Evolutionary conservation across 495 filamentous ascomycete genomes (phyloP), one percentile per base, ranked within the genome.

Genomic region (Barbatosphaeria neglecta): DNA sequence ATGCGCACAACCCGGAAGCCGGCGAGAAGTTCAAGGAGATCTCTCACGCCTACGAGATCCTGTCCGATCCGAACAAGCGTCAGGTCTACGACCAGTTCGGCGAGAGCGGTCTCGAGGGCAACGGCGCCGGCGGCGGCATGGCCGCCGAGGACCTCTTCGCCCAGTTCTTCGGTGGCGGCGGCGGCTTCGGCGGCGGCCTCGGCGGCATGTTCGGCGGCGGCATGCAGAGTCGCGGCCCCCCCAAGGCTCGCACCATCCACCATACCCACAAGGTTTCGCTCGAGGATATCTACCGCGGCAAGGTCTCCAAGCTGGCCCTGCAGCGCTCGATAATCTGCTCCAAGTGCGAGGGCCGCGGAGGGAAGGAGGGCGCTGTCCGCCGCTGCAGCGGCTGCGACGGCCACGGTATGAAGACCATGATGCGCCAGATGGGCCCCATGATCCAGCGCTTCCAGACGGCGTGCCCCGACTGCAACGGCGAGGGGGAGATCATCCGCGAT

Each of bases 351-450:
- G 92, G 92, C 39, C 87, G 90, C 52, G 92, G 92, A 60, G 93
- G 93, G 35, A 97, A 97, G 71, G 92, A 99, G 47, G 92, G 92
- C 49, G 86, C 93, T 15, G 90, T 97, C 55, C 87, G 86, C 70
- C 84, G 83, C 52, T 99, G 92, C 71, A 59, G 78, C 23, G 83
- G 84, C 50, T 99, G 92, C 65, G 87, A 93, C 50, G 92, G 92
- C 56, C 76, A 81, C 50, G 93, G 92, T 67, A 93, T 95, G 86
- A 97, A 97, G 82, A 95, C 85, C 18, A 97, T 99, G 90, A 96
- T 97, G 92, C 86, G 92, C 57, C 93, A 97, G 74, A 97, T 97
- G 90, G 92, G 93, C 43, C 92, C 92, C 44, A 99, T 99, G 92
- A 97, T 97, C 60, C 93, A 97, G 70, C 86, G 92, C 43, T 97